phyloP scores from a whole-genome alignment of 371 early-diverging fungal species.

The Syncephalis fuscata region DNA sequence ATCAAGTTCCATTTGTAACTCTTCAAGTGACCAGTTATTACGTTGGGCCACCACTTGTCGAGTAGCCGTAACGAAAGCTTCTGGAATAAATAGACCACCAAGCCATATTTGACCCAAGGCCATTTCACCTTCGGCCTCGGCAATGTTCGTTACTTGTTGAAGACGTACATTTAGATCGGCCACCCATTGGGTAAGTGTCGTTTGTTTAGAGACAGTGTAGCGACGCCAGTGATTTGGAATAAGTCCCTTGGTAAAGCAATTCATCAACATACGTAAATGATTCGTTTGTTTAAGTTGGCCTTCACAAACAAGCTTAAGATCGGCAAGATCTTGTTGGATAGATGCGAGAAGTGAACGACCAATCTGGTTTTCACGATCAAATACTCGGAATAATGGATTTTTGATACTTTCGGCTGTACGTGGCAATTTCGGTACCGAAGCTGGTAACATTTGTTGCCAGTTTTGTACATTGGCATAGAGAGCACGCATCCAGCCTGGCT shows the following conservation, averaged over 20 bases:
- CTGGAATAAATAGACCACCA: conserved; percentile 80
- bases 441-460: conserved; percentile 48
- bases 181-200: conserved; percentile 51
- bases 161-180: conserved; percentile 53
- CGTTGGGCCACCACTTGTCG: conserved; percentile 70
- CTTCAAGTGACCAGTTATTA: conserved; percentile 45
- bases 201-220: conserved; percentile 48
- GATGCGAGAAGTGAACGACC: conserved; percentile 35
- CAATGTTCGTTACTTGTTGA: conserved; percentile 37
- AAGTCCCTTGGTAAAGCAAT: conserved; percentile 45
- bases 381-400: conserved; percentile 67
- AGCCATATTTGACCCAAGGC: conserved; percentile 44
- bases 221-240: conserved; percentile 64
- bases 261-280: conserved; percentile 51
- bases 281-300: conserved; percentile 79
- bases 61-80: conserved; percentile 85
- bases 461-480: conserved; percentile 27
- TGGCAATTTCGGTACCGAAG: conserved; percentile 16
- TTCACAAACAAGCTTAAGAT: conserved; percentile 42
- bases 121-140: conserved; percentile 15
- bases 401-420: conserved; percentile 22
- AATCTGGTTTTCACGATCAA: conserved; percentile 61
- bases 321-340: conserved; percentile 46
- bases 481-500: conserved; percentile 68
- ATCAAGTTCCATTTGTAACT: conserved; percentile 32